Percentiles rank a stretch among this genome's conserved stretches.
These are phyloP conservation scores for Raphidocelis subcapitata DNA, from an alignment of 139 green algal genomes.

Conservation along the genomic window DNA sequence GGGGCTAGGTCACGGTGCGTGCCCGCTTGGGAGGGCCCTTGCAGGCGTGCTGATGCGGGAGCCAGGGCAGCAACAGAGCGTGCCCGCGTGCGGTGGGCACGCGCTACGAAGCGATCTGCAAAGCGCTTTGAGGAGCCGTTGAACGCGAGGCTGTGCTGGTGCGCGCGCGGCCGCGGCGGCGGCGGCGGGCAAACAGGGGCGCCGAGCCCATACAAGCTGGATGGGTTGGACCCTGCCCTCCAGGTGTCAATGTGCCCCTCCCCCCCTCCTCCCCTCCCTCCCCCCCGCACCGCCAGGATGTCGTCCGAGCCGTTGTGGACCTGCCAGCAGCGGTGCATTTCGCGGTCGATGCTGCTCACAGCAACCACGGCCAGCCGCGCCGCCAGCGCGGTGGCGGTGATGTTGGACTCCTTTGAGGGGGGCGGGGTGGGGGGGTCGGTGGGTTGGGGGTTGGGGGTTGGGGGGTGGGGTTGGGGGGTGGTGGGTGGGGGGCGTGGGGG, in stretches of 20 bases:
- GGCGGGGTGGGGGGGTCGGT: too few species aligned
- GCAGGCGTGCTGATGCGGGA: neutral
- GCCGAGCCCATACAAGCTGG: too few species aligned
- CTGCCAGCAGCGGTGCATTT: slow-evolving; percentile 48
- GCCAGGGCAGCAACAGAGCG: neutral
- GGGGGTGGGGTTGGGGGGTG: too few species aligned
- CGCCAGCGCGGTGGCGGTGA: slow-evolving; percentile 39
- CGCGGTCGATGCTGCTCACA: slow-evolving; percentile 39
- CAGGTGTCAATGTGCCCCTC: neutral
- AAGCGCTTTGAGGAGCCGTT: too few species aligned
- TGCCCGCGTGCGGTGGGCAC: too few species aligned
- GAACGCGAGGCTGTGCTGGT: too few species aligned
- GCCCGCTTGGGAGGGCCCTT: neutral
- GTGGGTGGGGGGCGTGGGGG: too few species aligned
- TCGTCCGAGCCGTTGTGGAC: neutral
- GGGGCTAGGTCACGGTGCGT: neutral
- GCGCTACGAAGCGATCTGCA: too few species aligned
- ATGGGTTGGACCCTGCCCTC: too few species aligned
- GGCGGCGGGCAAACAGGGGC: too few species aligned
- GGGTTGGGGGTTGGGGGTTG: too few species aligned
- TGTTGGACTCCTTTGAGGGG: slow-evolving; percentile 55
- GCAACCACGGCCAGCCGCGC: slow-evolving; percentile 46
- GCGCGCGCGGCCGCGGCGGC: too few species aligned
- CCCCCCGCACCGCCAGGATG: neutral
- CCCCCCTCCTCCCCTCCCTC: neutral